Evolutionary conservation across 1,284 basidiomycete genomes (phyloP), one percentile per base, ranked within the genome.

Genomic region (Leccinum subrobustum): DNA sequence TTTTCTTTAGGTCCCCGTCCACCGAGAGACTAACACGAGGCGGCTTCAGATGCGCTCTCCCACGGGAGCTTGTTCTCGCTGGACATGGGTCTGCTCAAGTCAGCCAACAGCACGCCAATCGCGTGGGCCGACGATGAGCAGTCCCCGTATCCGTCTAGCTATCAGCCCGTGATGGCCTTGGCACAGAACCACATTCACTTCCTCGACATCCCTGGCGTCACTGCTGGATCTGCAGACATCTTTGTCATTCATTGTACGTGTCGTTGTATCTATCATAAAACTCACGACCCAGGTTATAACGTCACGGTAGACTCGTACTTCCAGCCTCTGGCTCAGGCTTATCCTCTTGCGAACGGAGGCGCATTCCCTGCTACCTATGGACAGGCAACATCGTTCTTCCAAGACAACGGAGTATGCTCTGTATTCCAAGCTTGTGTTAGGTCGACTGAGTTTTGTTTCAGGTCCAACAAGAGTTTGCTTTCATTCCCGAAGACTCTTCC

Each of bases 201-300:
- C 82, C 78, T 94, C 50, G 81, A 91, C 64, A 86, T 91, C 3
- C 89, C 91, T 6, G 81, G 78, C 37, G 79, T 84, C 5, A 63
- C 82, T 18, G 82, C 86, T 20, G 93, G 92, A 42, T 83, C 81
- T 54, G 88, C 86, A 3, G 78, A 87, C 62, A 88, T 95, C 61
- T 96, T 93, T 68, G 92, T 95, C 37, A 92, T 96, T 64, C 93
- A 96, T 76, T 95, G 91, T 90, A 67, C 67, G 89, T 63, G 16
- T 11, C 25, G n/a, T 57, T 14, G n/a, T 16, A 6, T 9, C 52
- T 60, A 29, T 29, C 8, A 29, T 29, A 29, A 29, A 29, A 9
- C 3, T 29, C 29, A 29, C 29, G 29, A 29, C 29, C 8, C 2
- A 29, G 29, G 29, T 29, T 0, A 29, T 29, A 29, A 29, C 29